phyloP scores from a whole-genome alignment of 495 filamentous ascomycete genomes.

The Daldinia decipiens region DNA sequence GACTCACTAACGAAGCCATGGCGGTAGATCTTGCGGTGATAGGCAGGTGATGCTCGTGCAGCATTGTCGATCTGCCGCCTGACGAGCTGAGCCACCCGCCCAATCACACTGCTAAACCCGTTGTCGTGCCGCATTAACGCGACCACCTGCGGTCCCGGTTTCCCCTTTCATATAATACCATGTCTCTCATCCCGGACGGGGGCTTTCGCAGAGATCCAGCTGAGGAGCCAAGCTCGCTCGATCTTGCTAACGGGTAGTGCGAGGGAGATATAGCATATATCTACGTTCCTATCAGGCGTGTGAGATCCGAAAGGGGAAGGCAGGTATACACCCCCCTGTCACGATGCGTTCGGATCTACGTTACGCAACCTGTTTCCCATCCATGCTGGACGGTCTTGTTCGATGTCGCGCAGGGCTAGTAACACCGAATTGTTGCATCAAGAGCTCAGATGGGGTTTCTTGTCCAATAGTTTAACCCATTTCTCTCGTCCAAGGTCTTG shows the following conservation, averaged over 20 bases:
- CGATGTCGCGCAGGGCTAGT: constrained; percentile 26
- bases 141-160: constrained; percentile 11
- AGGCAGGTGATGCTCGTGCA: constrained; percentile 29
- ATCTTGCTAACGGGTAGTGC: background rate
- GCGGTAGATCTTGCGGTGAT: constrained; percentile 36
- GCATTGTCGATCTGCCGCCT: constrained; percentile 31
- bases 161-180: constrained; percentile 41
- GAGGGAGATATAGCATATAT: background rate
- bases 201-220: background rate
- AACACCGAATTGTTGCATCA: constrained; percentile 24
- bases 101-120: constrained; percentile 31
- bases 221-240: background rate
- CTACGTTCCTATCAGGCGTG: background rate
- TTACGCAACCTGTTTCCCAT: background rate
- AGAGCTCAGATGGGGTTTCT: constrained; percentile 25
- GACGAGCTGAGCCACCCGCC: constrained; percentile 31
- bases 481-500: constrained; percentile 4
- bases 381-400: background rate
- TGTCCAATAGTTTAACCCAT: constrained; percentile 28
- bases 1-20: background rate
- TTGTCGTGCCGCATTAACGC: constrained; percentile 14
- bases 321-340: constrained; percentile 13
- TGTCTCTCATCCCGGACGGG: constrained; percentile 4
- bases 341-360: background rate
- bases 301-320: constrained; percentile 38